phyloP scores from a whole-genome alignment of 73 alveolate genomes.

The Paramecium sexaurelia region DNA sequence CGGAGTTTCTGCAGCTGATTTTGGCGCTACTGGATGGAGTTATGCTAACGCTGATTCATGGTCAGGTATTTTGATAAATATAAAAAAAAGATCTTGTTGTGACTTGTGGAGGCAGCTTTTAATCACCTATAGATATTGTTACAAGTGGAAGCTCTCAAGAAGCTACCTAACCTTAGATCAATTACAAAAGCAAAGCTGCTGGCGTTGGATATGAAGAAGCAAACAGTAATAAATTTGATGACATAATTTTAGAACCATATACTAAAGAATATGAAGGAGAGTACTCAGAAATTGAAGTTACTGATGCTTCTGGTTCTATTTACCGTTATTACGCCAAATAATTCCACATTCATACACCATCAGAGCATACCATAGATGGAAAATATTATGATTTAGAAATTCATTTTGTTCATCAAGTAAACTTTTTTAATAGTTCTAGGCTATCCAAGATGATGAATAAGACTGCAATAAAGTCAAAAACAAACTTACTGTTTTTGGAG shows the following conservation, averaged over 20 bases:
- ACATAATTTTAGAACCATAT: slow-evolving; percentile 29
- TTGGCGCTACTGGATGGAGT: slow-evolving; percentile 32
- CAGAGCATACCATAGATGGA: slow-evolving; percentile 49
- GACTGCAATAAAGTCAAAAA: slow-evolving; percentile 33
- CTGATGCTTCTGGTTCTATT: neutral
- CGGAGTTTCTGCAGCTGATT: slow-evolving; percentile 32
- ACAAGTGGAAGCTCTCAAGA: neutral
- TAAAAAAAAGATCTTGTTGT: neutral
- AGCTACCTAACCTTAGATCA: neutral
- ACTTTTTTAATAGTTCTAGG: neutral
- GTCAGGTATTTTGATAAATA: neutral
- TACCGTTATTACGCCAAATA: neutral
- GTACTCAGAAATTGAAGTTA: neutral
- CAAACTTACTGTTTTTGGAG: slow-evolving; percentile 22
- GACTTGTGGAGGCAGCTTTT: slow-evolving; percentile 19
- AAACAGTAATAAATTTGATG: neutral
- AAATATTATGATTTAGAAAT: slow-evolving; percentile 16
- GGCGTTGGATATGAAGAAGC: neutral
- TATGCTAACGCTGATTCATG: slow-evolving; percentile 20
- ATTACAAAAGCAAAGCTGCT: neutral
- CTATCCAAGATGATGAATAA: slow-evolving; percentile 13
- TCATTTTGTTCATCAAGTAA: slow-evolving; percentile 48
- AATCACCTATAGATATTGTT: slow-evolving; percentile 12
- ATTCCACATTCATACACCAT: slow-evolving; percentile 48
- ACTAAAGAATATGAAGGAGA: slow-evolving; percentile 58